phyloP scores from a whole-genome alignment of 306 rosid genomes.

The Oxytropis ochrocephala region DNA sequence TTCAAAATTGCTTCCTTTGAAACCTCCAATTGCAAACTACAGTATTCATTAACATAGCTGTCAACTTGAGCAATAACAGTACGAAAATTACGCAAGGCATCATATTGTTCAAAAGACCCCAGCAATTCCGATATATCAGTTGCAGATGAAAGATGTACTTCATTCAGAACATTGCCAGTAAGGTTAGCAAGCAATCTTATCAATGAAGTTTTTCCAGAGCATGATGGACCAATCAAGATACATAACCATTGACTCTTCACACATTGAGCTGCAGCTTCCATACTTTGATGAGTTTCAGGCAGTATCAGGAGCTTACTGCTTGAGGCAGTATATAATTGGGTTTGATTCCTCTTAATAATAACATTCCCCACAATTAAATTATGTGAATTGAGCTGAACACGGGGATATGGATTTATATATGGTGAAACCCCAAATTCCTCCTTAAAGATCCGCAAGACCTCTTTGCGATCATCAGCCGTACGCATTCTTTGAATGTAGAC shows the following conservation, averaged over 20 bases:
- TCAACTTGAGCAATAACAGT: slow-evolving; percentile 49
- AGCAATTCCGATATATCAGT: slow-evolving; percentile 92
- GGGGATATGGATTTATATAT: slow-evolving; percentile 67
- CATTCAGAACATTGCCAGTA: slow-evolving; percentile 76
- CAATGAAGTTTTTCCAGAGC: slow-evolving; percentile 85
- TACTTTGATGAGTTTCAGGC: slow-evolving; percentile 66
- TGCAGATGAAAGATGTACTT: slow-evolving; percentile 82
- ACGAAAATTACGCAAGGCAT: slow-evolving; percentile 57
- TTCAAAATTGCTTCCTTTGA: slow-evolving; percentile 26
- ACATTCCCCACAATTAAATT: slow-evolving; percentile 59
- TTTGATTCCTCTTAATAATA: slow-evolving; percentile 46
- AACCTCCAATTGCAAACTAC: slow-evolving; percentile 38
- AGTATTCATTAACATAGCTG: slow-evolving; percentile 48
- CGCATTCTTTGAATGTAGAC: slow-evolving; percentile 94
- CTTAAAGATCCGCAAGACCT: slow-evolving; percentile 58
- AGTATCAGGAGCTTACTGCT: slow-evolving; percentile 45
- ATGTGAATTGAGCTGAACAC: slow-evolving; percentile 45
- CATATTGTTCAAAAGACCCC: slow-evolving; percentile 92
- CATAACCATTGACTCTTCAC: slow-evolving; percentile 84
- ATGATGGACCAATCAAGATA: slow-evolving; percentile 77
- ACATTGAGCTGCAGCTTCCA: slow-evolving; percentile 86
- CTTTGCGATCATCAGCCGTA: slow-evolving; percentile 67
- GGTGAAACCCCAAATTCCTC: slow-evolving; percentile 58
- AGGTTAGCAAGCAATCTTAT: slow-evolving; percentile 77
- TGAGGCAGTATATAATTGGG: slow-evolving; percentile 31